These are phyloP conservation scores for Wallacemonas collosoma DNA, from an alignment of 208 protist genomes.

Conservation along the genomic window DNA sequence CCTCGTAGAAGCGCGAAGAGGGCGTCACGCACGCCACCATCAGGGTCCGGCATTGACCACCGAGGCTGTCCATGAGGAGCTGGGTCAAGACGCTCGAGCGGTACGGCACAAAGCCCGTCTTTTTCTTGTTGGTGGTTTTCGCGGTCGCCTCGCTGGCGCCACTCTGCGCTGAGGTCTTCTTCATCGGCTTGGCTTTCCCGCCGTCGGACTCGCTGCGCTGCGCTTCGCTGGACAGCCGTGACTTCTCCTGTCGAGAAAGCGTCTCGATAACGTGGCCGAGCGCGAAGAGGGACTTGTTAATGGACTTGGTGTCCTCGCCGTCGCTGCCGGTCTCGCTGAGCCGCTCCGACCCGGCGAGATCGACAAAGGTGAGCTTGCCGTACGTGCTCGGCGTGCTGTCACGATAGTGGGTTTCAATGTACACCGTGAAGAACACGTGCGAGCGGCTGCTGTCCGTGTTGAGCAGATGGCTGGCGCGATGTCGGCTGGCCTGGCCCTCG, in stretches of 20 bases:
- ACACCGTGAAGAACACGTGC: conserved; percentile 91
- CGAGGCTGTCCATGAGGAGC: conserved; percentile 87
- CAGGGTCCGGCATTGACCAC: conserved; percentile 67
- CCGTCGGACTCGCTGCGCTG: too few species aligned
- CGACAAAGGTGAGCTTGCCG: conserved; percentile 91
- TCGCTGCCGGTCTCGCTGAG: conserved; percentile 80
- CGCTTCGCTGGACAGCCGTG: not conserved
- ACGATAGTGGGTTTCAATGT: conserved; percentile 42
- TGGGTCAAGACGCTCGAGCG: conserved; percentile 85
- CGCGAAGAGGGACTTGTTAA: conserved; percentile 91
- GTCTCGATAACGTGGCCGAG: conserved; percentile 88
- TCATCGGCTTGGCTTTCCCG: not conserved
- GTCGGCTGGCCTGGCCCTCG: conserved; percentile 81
- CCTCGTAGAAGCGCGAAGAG: conserved; percentile 60
- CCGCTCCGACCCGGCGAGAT: conserved; percentile 94
- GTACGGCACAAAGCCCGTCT: conserved; percentile 75
- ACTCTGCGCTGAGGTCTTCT: not conserved
- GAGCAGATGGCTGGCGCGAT: conserved; percentile 70
- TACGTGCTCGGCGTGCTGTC: conserved; percentile 25
- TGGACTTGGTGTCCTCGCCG: conserved; percentile 81
- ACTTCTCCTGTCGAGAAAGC: conserved; percentile 43
- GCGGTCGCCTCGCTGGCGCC: not conserved
- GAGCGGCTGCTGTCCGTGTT: conserved; percentile 91
- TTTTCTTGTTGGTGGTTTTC: conserved; percentile 5
- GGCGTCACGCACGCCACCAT: conserved; percentile 88